Base-by-base conservation (phyloP, 1,139 yeast species). In the Ogataea hybrid region DNA sequence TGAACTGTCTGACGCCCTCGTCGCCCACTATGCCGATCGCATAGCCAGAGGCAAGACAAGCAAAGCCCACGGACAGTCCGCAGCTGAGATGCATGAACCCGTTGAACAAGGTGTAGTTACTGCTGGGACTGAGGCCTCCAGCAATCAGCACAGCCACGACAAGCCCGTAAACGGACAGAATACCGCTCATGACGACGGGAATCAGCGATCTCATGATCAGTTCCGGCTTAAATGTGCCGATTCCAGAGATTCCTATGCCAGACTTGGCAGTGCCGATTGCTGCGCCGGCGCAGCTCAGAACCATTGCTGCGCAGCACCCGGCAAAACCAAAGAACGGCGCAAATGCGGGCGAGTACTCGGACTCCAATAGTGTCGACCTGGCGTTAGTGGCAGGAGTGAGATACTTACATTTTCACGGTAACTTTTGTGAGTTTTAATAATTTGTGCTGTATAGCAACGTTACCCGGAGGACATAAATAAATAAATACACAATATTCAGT, bases 1-100 rank as follows among this genome's bases (percentile, higher is more conserved):
- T 92, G 56, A 84, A 82, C 61, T 90, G 95, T 65, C 98, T 84
- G 42, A 92, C 97, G 63, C 98, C 98, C 56, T 90, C 97, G 64
- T 92, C 98, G 54, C 99, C 99, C 41, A 92, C 99, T 51, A 92
- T 89, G 54, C 99, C 99, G 70, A 92, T 92, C 56, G 98, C 96
- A 64, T 87, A 92, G 44, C 99, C 99, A 51, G 96, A 90, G 47
- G 97, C 95, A 61, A 92, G 75, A 65, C 97, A 95, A 4, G 97
- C 88, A 59, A 92, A 85, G 21, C 98, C 98, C 37, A 94, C 98
- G 28, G 95, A 81, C 44, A 92, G 70, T 6, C 98, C 98, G 65
- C 97, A 90, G 41, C 95, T 94, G 62, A 92, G 75, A 69, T 92
- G 98, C 90, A 94, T 89, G 63, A 89, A 88, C 28, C 98, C 98